These are phyloP conservation scores for Neurospora sp. DNA, from an alignment of 2,329 filamentous ascomycete genomes.

Conservation along the genomic window DNA sequence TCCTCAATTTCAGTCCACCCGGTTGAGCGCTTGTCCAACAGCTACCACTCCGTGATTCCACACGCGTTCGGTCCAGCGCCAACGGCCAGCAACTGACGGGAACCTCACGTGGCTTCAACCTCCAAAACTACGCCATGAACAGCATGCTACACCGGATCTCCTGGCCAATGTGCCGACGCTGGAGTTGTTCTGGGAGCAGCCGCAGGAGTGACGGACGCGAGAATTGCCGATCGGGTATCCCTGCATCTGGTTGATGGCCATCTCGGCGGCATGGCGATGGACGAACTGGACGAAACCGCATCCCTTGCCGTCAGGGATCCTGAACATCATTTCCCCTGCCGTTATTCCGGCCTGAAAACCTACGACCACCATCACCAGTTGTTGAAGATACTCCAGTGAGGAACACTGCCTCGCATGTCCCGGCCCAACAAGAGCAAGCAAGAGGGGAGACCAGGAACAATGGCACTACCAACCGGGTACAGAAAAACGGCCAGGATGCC, in stretches of 20 bases:
- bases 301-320: slow-evolving; percentile 96
- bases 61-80: neutral
- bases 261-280: slow-evolving; percentile 93
- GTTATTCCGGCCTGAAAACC: neutral
- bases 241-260: slow-evolving; percentile 99
- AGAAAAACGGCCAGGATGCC: neutral
- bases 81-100: slow-evolving; percentile 64
- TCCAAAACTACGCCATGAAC: slow-evolving; percentile 59
- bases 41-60: neutral
- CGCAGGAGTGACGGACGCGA: slow-evolving; percentile 90
- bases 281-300: slow-evolving; percentile 98
- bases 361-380: neutral
- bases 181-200: slow-evolving; percentile 95
- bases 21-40: neutral
- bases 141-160: slow-evolving; percentile 37
- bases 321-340: slow-evolving; percentile 60
- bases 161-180: slow-evolving; percentile 66
- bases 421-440: neutral
- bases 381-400: neutral
- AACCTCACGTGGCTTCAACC: slow-evolving; percentile 84
- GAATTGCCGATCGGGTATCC: slow-evolving; percentile 98
- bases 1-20: neutral
- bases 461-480: neutral
- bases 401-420: neutral
- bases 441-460: neutral